Evolutionary conservation across 495 filamentous ascomycete species (phyloP).

Genomic region (Articulospora tetracladia): DNA sequence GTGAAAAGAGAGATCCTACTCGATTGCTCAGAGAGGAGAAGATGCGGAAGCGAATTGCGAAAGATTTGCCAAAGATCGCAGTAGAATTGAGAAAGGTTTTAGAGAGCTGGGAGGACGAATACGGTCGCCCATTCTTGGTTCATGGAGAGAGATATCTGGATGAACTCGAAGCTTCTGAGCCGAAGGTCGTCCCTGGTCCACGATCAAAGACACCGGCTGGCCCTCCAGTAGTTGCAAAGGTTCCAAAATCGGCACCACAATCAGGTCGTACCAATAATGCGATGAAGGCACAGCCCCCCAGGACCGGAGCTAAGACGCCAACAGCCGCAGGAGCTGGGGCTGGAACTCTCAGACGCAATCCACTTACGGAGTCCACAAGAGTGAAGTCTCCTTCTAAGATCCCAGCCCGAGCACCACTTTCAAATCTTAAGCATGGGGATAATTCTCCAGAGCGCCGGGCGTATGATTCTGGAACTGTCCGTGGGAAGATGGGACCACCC

Average conservation of each 20-base stretch:
- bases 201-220: slow-evolving; percentile 78
- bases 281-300: slow-evolving; percentile 47
- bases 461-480: slow-evolving; percentile 49
- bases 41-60: slow-evolving; percentile 93
- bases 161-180: slow-evolving; percentile 58
- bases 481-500: slow-evolving; percentile 51
- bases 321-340: slow-evolving; percentile 30
- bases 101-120: slow-evolving; percentile 90
- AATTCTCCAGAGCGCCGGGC: slow-evolving; percentile 73
- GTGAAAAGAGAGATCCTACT: slow-evolving; percentile 87
- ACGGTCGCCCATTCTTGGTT: slow-evolving; percentile 86
- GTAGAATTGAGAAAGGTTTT: slow-evolving; percentile 74
- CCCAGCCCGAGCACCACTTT: slow-evolving; percentile 73
- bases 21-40: slow-evolving; percentile 96
- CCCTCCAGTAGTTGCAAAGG: slow-evolving; percentile 43
- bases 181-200: slow-evolving; percentile 56
- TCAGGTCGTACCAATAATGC: slow-evolving; percentile 41
- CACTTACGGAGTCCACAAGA: slow-evolving; percentile 40
- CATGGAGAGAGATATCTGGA: slow-evolving; percentile 89
- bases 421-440: slow-evolving; percentile 73
- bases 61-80: slow-evolving; percentile 90
- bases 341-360: slow-evolving; percentile 51
- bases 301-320: slow-evolving; percentile 67
- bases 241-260: slow-evolving; percentile 37
- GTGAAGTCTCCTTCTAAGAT: slow-evolving; percentile 71